phyloP scores from a whole-genome alignment of 441 rosid genomes.

The Syzygium malaccense region DNA sequence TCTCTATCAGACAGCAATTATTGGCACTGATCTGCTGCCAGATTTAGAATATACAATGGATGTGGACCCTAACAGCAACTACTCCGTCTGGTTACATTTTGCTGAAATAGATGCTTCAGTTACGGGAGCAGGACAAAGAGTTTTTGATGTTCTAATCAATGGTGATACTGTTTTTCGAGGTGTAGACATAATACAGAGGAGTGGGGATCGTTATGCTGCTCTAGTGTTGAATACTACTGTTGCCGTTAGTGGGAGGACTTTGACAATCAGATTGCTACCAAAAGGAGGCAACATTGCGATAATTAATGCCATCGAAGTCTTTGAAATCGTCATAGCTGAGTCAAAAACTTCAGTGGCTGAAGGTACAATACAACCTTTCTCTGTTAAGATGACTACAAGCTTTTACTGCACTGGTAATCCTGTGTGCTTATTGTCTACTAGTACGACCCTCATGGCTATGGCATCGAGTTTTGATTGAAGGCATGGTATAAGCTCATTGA shows the following conservation, averaged over 20 bases:
- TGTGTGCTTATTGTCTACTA: not conserved
- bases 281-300: constrained; percentile 55
- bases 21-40: constrained; percentile 62
- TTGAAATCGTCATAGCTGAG: constrained; percentile 61
- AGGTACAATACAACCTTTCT: constrained; percentile 38
- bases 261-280: constrained; percentile 69
- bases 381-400: not conserved
- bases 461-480: not conserved
- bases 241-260: constrained; percentile 73
- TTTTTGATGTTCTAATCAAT: constrained; percentile 76
- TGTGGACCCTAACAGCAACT: constrained; percentile 86
- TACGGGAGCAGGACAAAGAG: constrained; percentile 57
- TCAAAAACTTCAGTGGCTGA: constrained; percentile 66
- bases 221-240: constrained; percentile 78
- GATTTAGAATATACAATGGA: constrained; percentile 65
- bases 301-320: constrained; percentile 83
- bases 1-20: constrained; percentile 71
- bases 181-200: constrained; percentile 62
- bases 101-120: constrained; percentile 82
- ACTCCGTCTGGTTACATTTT: constrained; percentile 91
- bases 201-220: constrained; percentile 61
- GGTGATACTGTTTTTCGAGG: constrained; percentile 40
- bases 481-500: not conserved
- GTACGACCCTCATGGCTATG: not conserved
- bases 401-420: not conserved